Percentiles rank a stretch among this genome's conserved stretches.
Evolutionary conservation across 2,329 filamentous ascomycete genomes (phyloP).

Genomic region (Thyridium curvatum): DNA sequence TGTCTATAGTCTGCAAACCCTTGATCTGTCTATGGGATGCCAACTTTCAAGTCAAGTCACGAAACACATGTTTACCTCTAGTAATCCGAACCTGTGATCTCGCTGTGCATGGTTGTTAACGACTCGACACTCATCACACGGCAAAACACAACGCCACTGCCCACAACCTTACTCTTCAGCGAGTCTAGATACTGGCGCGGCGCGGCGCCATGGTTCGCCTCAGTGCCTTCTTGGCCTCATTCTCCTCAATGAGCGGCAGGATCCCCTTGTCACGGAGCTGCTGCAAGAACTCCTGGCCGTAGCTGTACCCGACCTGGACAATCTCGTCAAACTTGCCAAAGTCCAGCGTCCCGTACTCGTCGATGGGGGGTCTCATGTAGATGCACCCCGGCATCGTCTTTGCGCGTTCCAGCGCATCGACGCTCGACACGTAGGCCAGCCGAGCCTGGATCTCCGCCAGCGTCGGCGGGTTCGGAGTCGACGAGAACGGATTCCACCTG

Average conservation of each 20-base stretch:
- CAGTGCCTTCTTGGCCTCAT: slow-evolving; percentile 69
- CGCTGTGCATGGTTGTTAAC: no score
- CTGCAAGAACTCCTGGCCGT: slow-evolving; percentile 73
- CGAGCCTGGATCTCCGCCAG: slow-evolving; percentile 93
- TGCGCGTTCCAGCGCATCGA: slow-evolving; percentile 88
- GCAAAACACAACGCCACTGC: no score
- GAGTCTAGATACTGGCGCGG: slow-evolving; percentile 66
- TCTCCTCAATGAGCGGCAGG: slow-evolving; percentile 63
- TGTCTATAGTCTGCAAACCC: no score
- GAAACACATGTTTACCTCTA: no score
- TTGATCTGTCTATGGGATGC: no score
- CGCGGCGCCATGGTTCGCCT: slow-evolving; percentile 74
- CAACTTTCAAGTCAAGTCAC: no score
- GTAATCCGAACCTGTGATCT: no score
- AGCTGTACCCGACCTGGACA: slow-evolving; percentile 81
- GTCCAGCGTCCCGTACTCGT: slow-evolving; percentile 87
- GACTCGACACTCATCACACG: no score
- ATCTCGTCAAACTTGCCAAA: slow-evolving; percentile 99
- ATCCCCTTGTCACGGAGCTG: slow-evolving; percentile 72
- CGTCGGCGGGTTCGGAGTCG: slow-evolving; percentile 85
- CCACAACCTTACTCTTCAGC: no score
- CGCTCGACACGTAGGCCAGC: slow-evolving; percentile 88
- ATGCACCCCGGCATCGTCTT: slow-evolving; percentile 87
- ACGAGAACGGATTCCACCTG: slow-evolving; percentile 93
- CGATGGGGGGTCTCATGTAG: slow-evolving; percentile 94